phyloP scores from a whole-genome alignment of 345 rosid species.

The Brassica napus region Da-Ae NC_063438.1:28153501-28154000 shows the following conservation, averaged over 20 bases:
- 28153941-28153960: slow-evolving; percentile 83
- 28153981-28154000: slow-evolving; percentile 70
- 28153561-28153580: slow-evolving; percentile 14
- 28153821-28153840: slow-evolving; percentile 77
- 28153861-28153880: slow-evolving; percentile 75
- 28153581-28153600: slow-evolving; percentile 8
- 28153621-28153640: background rate
- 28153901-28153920: slow-evolving; percentile 88
- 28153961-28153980: slow-evolving; percentile 85
- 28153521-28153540: background rate
- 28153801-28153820: slow-evolving; percentile 92
- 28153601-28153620: background rate
- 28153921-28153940: slow-evolving; percentile 65
- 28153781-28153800: slow-evolving; percentile 84
- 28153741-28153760: slow-evolving; percentile 93
- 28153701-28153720: slow-evolving; percentile 62
- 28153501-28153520: background rate
- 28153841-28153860: slow-evolving; percentile 80
- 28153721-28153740: slow-evolving; percentile 69
- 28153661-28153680: slow-evolving; percentile 53
- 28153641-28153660: slow-evolving; percentile 27
- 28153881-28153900: slow-evolving; percentile 78
- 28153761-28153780: slow-evolving; percentile 83
- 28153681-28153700: slow-evolving; percentile 69
- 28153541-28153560: no score